Evolutionary conservation across 1,139 yeast genomes (phyloP).

Genomic region (Candida dubliniensis): DNA sequence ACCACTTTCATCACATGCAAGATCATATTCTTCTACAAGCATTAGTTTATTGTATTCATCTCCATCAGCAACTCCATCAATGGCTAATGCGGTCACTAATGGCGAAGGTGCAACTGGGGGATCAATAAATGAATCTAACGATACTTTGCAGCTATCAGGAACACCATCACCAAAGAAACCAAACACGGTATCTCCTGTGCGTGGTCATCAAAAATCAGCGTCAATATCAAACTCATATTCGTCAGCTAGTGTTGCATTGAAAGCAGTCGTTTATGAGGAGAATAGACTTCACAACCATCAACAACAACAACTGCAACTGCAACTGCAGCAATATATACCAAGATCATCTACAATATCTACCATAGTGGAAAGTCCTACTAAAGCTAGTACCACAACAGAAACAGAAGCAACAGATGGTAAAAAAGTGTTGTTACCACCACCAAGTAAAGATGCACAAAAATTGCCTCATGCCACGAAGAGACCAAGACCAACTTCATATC

Average conservation of each 20-base stretch:
- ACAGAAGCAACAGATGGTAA: too few species aligned
- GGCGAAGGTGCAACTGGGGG: slow-evolving; percentile 15
- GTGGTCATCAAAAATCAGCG: slow-evolving; percentile 39
- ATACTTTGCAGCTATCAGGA: slow-evolving; percentile 10
- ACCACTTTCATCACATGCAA: slow-evolving; percentile 24
- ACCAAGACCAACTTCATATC: slow-evolving; percentile 81
- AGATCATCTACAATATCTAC: slow-evolving; percentile 31
- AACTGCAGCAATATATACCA: slow-evolving; percentile 2
- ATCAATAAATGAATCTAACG: slow-evolving; percentile 14
- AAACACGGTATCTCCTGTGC: slow-evolving; percentile 17
- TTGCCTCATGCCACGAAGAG: slow-evolving; percentile 50
- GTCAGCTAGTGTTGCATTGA: slow-evolving; percentile 64
- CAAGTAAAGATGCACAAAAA: slow-evolving; percentile 26
- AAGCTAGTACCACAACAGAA: slow-evolving; percentile 12
- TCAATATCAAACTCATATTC: slow-evolving; percentile 36
- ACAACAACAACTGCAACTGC: slow-evolving; percentile 4
- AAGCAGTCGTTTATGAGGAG: slow-evolving; percentile 58
- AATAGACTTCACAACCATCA: slow-evolving; percentile 1
- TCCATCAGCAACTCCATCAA: slow-evolving; percentile 47
- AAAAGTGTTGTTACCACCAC: slow-evolving; percentile 15
- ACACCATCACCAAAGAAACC: slow-evolving; percentile 18
- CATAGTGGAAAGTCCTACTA: slow-evolving; percentile 47
- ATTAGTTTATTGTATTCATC: slow-evolving; percentile 43
- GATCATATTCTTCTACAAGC: slow-evolving; percentile 48
- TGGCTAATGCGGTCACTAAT: slow-evolving; percentile 46